Percentiles rank a stretch among this genome's conserved stretches.
These are phyloP conservation scores for Amniculicola lignicola DNA, from an alignment of 495 filamentous ascomycete species.

Conservation along the genomic window DNA sequence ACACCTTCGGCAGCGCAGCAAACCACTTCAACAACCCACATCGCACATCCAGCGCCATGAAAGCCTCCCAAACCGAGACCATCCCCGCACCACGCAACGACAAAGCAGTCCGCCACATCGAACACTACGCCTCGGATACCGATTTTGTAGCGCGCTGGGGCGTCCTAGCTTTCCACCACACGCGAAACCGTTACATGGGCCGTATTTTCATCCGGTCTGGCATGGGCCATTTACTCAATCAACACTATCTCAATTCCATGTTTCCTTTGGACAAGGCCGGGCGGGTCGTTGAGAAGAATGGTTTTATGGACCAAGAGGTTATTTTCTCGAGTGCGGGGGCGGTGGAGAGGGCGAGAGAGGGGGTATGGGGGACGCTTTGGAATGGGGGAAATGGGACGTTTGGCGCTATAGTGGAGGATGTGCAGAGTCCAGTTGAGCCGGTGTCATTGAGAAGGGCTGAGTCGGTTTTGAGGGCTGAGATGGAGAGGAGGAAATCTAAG, in stretches of 20 bases:
- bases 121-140: constrained; percentile 76
- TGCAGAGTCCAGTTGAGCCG: constrained; percentile 16
- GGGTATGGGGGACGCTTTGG: constrained; percentile 1
- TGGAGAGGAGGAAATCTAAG: constrained; percentile 37
- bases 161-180: constrained; percentile 62
- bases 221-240: constrained; percentile 69
- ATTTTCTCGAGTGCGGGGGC: constrained; percentile 25
- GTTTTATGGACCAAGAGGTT: constrained; percentile 58
- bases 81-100: constrained; percentile 3
- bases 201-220: constrained; percentile 66
- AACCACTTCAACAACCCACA: constrained; percentile 88
- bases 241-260: constrained; percentile 82
- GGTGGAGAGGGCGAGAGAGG: constrained; percentile 14
- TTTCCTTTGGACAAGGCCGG: constrained; percentile 54
- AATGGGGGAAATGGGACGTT: constrained; percentile 5
- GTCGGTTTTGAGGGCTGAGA: neutral
- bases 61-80: neutral
- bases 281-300: constrained; percentile 45
- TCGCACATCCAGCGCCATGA: constrained; percentile 29
- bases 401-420: constrained; percentile 24
- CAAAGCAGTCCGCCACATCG: constrained; percentile 66
- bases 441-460: constrained; percentile 32
- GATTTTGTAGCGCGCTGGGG: constrained; percentile 79
- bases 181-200: constrained; percentile 64
- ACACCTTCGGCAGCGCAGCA: constrained; percentile 80